Evolutionary conservation across 495 filamentous ascomycete species (phyloP).

Genomic region (Aspergillus carlsbadensis): DNA sequence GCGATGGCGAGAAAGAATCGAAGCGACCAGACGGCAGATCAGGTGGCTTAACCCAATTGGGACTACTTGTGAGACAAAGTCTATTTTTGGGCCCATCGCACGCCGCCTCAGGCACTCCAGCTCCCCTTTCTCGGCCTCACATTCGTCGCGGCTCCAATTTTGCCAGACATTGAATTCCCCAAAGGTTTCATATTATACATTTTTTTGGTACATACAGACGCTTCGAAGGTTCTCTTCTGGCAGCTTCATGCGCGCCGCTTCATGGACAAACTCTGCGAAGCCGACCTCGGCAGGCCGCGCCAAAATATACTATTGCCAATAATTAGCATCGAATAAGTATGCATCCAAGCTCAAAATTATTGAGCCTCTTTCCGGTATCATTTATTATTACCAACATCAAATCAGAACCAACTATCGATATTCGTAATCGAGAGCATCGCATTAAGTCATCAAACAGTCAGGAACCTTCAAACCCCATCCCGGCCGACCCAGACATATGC

Average conservation of each 20-base stretch:
- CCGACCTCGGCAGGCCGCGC: not conserved
- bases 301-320: conserved; percentile 20
- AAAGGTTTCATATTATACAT: too few species aligned
- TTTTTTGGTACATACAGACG: not conserved
- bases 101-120: conserved; percentile 11
- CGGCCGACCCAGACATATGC: not conserved
- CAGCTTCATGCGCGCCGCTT: too few species aligned
- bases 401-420: not conserved
- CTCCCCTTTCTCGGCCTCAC: not conserved
- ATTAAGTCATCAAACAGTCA: conserved; percentile 10
- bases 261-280: not conserved
- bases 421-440: not conserved
- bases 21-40: conserved; percentile 10
- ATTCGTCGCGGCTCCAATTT: too few species aligned
- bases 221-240: not conserved
- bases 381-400: conserved; percentile 9
- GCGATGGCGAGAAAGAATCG: conserved; percentile 12
- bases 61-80: conserved; percentile 21
- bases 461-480: not conserved
- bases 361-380: not conserved
- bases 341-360: not conserved
- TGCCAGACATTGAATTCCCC: too few species aligned
- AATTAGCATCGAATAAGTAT: conserved; percentile 9
- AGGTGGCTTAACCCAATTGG: conserved; percentile 20
- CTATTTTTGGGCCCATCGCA: conserved; percentile 20